Evolutionary conservation across 1,284 basidiomycete genomes (phyloP), one percentile per base, ranked within the genome.

Genomic region (Ceratobasidium sp.): DNA sequence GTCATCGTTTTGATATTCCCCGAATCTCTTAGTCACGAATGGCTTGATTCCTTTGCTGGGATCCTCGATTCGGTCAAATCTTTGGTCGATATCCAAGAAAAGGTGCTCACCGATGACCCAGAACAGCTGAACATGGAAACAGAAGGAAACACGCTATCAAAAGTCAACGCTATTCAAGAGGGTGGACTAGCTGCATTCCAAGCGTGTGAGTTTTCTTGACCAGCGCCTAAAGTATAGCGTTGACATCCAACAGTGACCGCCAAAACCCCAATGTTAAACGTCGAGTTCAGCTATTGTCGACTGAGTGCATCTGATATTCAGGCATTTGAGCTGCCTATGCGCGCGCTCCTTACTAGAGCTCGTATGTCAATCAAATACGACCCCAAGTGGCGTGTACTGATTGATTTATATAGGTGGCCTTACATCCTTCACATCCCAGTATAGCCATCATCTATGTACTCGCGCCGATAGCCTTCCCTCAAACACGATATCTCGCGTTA

Each of bases 1-100:
- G 80, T 84, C 23, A 84, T 88, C 30, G 75, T 89, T 18, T 77
- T 93, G 41, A 82, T 93, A 73, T 94, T 93, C 78, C 92, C 92
- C 0, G 86, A 91, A 79, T 88, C 88, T 8, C 80, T 92, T 72
- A 89, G 88, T 72, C 88, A 89, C 75, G 80, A 79, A 0, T 83
- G 82, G 74, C 77, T 82, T 28, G 74, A 76, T 76, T 81, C 76
- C 75, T 82, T 74, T 74, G 79, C 71, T 67, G 78, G 71, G 3
- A 77, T 84, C 14, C 75, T 85, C 0, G 78, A 78, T 10, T 76
- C 80, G 21, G 74, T 84, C 14, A 79, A 82, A 59, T 73, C 67
- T 10, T 73, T 85, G 3, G 70, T 86, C 3, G 78, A 78, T 12
- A 74, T 86, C 32, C 82, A 82, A 72, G 82, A 83, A 59, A 79